Percentiles rank a stretch among this genome's conserved stretches.
phyloP scores from a whole-genome alignment of 192 early-diverging fungal genomes.

The Endogone sp. region DNA sequence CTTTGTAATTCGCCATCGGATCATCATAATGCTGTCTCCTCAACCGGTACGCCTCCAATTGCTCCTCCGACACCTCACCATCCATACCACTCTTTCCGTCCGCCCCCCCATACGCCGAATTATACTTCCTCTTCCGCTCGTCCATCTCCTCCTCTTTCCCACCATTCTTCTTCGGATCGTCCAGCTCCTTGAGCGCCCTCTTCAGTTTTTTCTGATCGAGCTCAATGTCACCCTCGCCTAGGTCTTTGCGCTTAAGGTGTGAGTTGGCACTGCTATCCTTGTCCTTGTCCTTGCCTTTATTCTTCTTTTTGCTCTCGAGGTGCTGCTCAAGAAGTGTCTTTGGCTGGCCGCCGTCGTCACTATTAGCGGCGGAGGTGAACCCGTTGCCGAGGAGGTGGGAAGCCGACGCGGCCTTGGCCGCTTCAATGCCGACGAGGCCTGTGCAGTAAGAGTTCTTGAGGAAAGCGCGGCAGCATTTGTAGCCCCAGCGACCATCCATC shows the following conservation, averaged over 20 bases:
- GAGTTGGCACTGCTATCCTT: constrained; percentile 14
- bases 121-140: constrained; percentile 2
- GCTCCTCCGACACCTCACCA: constrained; percentile 55
- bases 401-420: constrained; percentile 42
- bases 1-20: constrained; percentile 56
- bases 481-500: constrained; percentile 94
- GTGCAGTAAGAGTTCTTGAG: constrained; percentile 88
- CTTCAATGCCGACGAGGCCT: constrained; percentile 64
- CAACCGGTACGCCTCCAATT: constrained; percentile 64
- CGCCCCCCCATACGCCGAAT: neutral
- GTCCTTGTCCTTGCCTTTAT: constrained; percentile 22
- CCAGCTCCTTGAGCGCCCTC: neutral
- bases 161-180: neutral
- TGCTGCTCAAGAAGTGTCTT: constrained; percentile 33
- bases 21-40: constrained; percentile 40
- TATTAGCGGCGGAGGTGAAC: neutral
- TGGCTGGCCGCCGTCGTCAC: constrained; percentile 1
- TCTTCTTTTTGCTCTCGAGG: constrained; percentile 21
- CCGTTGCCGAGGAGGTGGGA: constrained; percentile 1
- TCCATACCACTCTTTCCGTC: neutral
- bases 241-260: constrained; percentile 25
- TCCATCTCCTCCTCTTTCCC: neutral
- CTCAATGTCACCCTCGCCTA: constrained; percentile 56
- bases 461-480: constrained; percentile 86
- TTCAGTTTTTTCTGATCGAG: constrained; percentile 48